These are phyloP conservation scores for Phytophthora chlamydospora DNA, from an alignment of 352 stramenopile genomes.

Conservation along the genomic window DNA sequence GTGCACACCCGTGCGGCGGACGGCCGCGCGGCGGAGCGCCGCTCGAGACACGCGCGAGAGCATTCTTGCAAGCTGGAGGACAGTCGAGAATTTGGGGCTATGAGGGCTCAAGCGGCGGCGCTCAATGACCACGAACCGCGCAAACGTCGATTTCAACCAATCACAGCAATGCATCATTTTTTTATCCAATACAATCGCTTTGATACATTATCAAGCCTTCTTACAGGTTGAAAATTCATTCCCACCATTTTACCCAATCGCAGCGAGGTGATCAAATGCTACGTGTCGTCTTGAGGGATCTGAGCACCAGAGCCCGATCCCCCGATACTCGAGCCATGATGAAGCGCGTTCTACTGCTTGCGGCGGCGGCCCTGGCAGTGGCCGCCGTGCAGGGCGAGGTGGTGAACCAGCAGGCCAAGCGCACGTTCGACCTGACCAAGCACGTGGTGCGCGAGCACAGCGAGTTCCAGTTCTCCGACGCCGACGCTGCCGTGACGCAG, in stretches of 20 bases:
- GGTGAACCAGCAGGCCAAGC: constrained; percentile 84
- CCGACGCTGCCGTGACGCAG: constrained; percentile 52
- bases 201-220: background rate
- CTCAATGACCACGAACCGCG: constrained; percentile 30
- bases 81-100: constrained; percentile 30
- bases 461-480: constrained; percentile 79
- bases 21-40: constrained; percentile 53
- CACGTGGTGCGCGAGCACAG: constrained; percentile 80
- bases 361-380: constrained; percentile 39
- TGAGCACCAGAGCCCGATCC: constrained; percentile 7
- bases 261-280: constrained; percentile 18
- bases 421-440: constrained; percentile 78
- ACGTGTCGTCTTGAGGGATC: constrained; percentile 34
- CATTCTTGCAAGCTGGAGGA: constrained; percentile 46
- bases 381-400: constrained; percentile 48
- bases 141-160: background rate
- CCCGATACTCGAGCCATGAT: constrained; percentile 21
- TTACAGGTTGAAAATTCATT: constrained; percentile 25
- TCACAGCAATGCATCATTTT: background rate
- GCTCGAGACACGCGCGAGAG: constrained; percentile 75
- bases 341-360: constrained; percentile 40
- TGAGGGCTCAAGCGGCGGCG: constrained; percentile 10
- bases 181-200: constrained; percentile 4
- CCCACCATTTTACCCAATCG: constrained; percentile 20
- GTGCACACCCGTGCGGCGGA: constrained; percentile 49